Evolutionary conservation across 345 rosid genomes (phyloP).

Genomic region (Salix caprea): DNA sequence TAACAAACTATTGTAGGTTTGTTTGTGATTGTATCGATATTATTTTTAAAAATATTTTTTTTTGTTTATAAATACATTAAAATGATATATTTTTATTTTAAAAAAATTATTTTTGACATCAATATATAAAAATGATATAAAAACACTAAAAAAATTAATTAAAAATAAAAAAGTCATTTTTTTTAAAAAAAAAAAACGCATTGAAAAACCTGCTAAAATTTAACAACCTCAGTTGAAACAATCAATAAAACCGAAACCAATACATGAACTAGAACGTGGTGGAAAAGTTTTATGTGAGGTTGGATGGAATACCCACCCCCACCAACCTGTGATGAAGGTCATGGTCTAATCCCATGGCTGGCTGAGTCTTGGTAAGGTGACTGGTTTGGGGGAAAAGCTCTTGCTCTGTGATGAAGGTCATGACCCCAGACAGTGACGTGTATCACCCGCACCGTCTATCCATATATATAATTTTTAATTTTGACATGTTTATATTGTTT

Average conservation of each 20-base stretch:
- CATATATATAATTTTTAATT: neutral
- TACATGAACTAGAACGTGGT: conserved; percentile 8
- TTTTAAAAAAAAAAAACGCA: too few species aligned
- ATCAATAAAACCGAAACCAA: neutral
- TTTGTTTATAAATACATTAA: too few species aligned
- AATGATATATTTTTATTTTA: too few species aligned
- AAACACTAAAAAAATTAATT: too few species aligned
- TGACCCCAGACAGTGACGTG: neutral
- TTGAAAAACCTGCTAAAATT: too few species aligned
- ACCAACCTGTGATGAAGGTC: neutral
- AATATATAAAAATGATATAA: too few species aligned
- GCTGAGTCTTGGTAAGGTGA: conserved; percentile 7
- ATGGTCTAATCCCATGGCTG: neutral
- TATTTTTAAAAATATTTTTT: too few species aligned
- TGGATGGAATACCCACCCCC: conserved; percentile 13
- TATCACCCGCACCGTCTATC: neutral
- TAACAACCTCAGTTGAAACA: neutral
- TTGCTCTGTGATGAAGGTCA: neutral
- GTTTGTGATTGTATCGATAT: too few species aligned
- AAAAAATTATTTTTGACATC: too few species aligned
- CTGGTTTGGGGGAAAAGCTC: neutral
- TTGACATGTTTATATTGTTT: neutral
- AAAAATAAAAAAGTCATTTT: too few species aligned
- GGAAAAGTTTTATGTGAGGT: neutral
- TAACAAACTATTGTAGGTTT: too few species aligned